Percentiles rank a stretch among this genome's conserved stretches.
Conservation (phyloP, 352 stramenopile genomes). For the Globisporangium echinulatum region DNA sequence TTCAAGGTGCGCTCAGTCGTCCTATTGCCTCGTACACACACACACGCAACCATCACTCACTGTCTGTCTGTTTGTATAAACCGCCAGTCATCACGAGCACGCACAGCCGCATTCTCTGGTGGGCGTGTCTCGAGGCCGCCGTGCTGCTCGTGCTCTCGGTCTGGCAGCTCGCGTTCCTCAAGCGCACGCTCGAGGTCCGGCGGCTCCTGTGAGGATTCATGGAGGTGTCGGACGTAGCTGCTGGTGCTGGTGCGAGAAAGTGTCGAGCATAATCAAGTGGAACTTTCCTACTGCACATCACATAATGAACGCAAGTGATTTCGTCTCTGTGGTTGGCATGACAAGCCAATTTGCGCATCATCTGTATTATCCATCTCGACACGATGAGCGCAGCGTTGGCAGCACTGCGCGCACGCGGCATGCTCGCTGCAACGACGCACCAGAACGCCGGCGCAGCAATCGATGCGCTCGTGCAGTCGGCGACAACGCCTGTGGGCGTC, state of each 20-base stretch:
- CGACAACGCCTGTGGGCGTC: constrained; percentile 29
- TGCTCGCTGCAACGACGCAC: constrained; percentile 72
- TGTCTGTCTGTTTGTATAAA: not conserved
- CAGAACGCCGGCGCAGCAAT: constrained; percentile 46
- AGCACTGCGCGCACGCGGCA: constrained; percentile 53
- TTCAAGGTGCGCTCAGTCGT: constrained; percentile 35
- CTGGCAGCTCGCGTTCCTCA: constrained; percentile 81
- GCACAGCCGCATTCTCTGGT: constrained; percentile 79
- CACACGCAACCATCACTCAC: no score
- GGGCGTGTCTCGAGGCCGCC: constrained; percentile 69
- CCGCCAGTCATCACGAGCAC: constrained; percentile 75
- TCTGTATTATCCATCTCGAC: not conserved
- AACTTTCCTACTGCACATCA: not conserved
- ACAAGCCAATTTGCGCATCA: not conserved
- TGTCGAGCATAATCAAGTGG: not conserved
- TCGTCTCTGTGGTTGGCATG: not conserved
- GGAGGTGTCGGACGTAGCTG: no score
- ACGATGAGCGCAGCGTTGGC: constrained; percentile 67
- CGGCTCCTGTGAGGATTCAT: constrained; percentile 51
- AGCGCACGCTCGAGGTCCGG: constrained; percentile 78
- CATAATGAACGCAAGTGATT: not conserved
- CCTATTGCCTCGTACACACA: not conserved
- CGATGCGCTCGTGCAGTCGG: constrained; percentile 34
- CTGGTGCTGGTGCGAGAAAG: not conserved
- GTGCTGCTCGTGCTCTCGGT: constrained; percentile 63